Evolutionary conservation across 257 asterid genomes (phyloP), one percentile per base, ranked within the genome.

Genomic region (Lithospermum erythrorhizon): DNA sequence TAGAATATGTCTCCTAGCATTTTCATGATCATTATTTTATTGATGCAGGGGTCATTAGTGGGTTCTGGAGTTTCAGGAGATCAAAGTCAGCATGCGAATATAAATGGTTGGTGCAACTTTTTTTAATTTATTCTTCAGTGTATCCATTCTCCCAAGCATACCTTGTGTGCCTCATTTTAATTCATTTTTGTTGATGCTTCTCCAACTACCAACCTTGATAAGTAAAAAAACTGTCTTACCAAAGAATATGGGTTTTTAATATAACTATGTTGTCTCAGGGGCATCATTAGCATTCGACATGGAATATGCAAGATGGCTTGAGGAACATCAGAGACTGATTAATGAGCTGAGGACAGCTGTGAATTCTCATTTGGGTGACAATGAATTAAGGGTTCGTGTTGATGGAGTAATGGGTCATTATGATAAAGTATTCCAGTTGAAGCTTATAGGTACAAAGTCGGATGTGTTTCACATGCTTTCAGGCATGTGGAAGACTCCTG

Each of bases 401-500:
- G 96, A 93, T 32, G 83, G 78, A 21, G 94, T 89, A 19, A 81
- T 86, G 91, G 79, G 89, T n/a, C 95, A 88, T 62, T 91, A 87
- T 24, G 87, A 86, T 0, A 89, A 84, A 65, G 65, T 84, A 60
- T 89, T 93, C 70, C 75, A 77, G 70, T 77, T 89, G 9, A 93
- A 89, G 67, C 75, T 78, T 21, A 9, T 76, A 2, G 97, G 87
- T 10, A 76, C 86, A 24, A 93, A 93, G 59, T 67, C 83, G 0
- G 94, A 89, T 13, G 94, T 89, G 0, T 93, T 93, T 59, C 94
- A 93, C 82, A 77, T 89, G 83, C 87, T 93, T 22, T 86, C 95
- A 1, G 99, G 99, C 58, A 84, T 89, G 96, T 93, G 97, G 98
- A 82, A 84, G 69, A 80, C 94, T 61, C 97, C 96, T 1, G 88